Percentiles rank a stretch among this genome's conserved stretches.
Evolutionary conservation across 352 stramenopile species (phyloP).

Genomic region (Aphanomyces stellatus): DNA sequence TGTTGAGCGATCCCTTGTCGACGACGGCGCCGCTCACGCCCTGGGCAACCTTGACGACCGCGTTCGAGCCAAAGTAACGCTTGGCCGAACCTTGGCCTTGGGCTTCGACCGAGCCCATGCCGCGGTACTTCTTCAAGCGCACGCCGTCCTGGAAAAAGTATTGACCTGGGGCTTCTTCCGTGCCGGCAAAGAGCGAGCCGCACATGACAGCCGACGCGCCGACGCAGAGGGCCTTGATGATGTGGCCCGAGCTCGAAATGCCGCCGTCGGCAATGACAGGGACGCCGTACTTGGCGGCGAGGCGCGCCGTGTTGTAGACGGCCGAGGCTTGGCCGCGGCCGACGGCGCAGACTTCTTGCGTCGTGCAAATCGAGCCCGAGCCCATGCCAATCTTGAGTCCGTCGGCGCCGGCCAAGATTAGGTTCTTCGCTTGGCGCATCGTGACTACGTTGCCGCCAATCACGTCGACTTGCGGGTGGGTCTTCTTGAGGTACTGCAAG

Average conservation of each 20-base stretch:
- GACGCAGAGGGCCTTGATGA: constrained; percentile 97
- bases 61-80: constrained; percentile 85
- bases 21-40: constrained; percentile 98
- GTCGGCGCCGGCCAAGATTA: constrained; percentile 98
- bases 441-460: constrained; percentile 99
- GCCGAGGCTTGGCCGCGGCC: constrained; percentile 97
- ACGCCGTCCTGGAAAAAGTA: constrained; percentile 99
- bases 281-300: constrained; percentile 94
- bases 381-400: constrained; percentile 99
- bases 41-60: constrained; percentile 98
- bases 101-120: constrained; percentile 99
- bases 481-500: constrained; percentile 94
- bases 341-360: constrained; percentile 98
- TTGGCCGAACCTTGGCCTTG: constrained; percentile 96
- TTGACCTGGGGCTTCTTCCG: constrained; percentile 98
- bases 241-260: constrained; percentile 97
- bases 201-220: constrained; percentile 99
- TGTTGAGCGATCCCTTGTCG: constrained; percentile 98
- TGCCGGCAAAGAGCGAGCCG: constrained; percentile 98
- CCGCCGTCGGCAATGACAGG: constrained; percentile 98
- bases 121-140: constrained; percentile 99
- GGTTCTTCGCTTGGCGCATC: constrained; percentile 93
- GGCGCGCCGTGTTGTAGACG: constrained; percentile 97
- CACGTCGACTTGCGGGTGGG: constrained; percentile 93
- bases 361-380: constrained; percentile 99